Conservation (phyloP, 208 protist species). For the Trypanosoma melophagium region DNA sequence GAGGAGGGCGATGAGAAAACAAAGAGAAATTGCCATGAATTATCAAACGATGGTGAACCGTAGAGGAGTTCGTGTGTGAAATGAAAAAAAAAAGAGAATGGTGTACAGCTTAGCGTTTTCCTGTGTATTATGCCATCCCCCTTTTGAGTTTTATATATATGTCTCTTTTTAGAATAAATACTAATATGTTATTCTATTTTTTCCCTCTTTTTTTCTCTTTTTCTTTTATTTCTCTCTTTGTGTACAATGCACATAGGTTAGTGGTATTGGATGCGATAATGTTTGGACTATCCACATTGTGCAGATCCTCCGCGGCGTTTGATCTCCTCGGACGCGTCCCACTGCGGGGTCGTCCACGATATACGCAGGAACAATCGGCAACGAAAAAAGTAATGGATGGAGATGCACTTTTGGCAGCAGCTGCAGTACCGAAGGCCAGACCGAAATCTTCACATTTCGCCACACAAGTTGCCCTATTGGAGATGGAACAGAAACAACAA, state of each 20-base stretch:
- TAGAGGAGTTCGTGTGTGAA: too few species aligned
- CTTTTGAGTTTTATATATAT: too few species aligned
- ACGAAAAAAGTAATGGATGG: constrained; percentile 28
- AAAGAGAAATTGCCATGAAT: too few species aligned
- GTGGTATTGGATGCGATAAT: too few species aligned
- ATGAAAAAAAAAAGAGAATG: too few species aligned
- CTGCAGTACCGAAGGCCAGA: not conserved
- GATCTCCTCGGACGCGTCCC: constrained; percentile 30
- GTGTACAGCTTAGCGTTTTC: too few species aligned
- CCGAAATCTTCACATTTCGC: not conserved
- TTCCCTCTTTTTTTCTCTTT: constrained; percentile 18
- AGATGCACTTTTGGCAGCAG: constrained; percentile 15
- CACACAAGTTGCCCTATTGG: constrained; percentile 20
- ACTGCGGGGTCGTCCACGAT: constrained; percentile 20
- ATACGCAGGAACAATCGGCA: constrained; percentile 33
- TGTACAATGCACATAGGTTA: not conserved
- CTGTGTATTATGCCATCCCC: too few species aligned
- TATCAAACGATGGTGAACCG: too few species aligned
- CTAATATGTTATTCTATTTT: constrained; percentile 13
- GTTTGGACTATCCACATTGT: not conserved
- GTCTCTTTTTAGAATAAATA: too few species aligned
- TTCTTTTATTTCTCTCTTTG: constrained; percentile 9
- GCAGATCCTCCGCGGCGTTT: constrained; percentile 11
- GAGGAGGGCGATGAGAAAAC: too few species aligned
- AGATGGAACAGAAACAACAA: not conserved